Evolutionary conservation across 495 filamentous ascomycete species (phyloP).

Genomic region (Aspergillus campestris): DNA sequence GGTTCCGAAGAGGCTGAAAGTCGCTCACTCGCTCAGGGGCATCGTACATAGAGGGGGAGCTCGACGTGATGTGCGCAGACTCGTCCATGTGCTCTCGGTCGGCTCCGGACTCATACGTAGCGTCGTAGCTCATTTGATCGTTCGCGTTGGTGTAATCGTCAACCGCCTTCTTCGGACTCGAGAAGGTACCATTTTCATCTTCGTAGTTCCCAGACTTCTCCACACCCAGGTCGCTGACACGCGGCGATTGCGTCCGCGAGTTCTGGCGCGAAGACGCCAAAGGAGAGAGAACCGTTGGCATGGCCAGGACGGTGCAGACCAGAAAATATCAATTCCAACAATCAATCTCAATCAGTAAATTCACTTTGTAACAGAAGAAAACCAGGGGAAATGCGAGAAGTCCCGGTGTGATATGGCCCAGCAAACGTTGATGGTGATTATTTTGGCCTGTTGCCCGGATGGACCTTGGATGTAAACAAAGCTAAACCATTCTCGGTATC

Average conservation of each 20-base stretch:
- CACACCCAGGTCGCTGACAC: neutral
- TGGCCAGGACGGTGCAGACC: slow-evolving; percentile 9
- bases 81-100: neutral
- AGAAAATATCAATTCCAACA: neutral
- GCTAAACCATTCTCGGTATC: slow-evolving; percentile 23
- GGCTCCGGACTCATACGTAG: neutral
- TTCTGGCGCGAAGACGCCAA: slow-evolving; percentile 39
- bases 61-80: slow-evolving; percentile 17
- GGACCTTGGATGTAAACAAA: slow-evolving; percentile 27
- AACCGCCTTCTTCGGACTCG: slow-evolving; percentile 25
- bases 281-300: slow-evolving; percentile 40
- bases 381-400: no score
- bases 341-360: no score
- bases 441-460: slow-evolving; percentile 28
- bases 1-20: slow-evolving; percentile 17
- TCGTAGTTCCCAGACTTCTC: slow-evolving; percentile 15
- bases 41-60: slow-evolving; percentile 32
- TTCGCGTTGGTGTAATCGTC: slow-evolving; percentile 16
- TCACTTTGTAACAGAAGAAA: no score
- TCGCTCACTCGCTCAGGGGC: slow-evolving; percentile 26
- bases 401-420: neutral
- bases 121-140: slow-evolving; percentile 3
- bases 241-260: slow-evolving; percentile 26
- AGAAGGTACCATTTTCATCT: slow-evolving; percentile 22
- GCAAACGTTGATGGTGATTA: slow-evolving; percentile 5